phyloP scores from a whole-genome alignment of 495 filamentous ascomycete genomes.

The Annulohypoxylon stygium region DNA sequence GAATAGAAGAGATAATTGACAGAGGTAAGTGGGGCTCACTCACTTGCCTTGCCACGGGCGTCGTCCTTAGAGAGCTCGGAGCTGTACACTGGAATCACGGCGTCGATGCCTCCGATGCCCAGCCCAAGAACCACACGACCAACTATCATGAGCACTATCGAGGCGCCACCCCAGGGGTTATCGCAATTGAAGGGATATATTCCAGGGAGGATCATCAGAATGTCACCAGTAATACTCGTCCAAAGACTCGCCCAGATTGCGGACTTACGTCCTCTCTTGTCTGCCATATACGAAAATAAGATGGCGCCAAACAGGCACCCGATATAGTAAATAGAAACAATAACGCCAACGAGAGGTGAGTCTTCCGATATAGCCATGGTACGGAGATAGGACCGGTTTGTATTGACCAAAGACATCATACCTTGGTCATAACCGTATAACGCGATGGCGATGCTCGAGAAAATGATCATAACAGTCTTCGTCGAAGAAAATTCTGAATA shows the following conservation, averaged over 20 bases:
- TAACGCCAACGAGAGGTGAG: slow-evolving; percentile 65
- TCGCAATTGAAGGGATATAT: slow-evolving; percentile 52
- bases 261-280: slow-evolving; percentile 63
- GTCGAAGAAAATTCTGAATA: slow-evolving; percentile 44
- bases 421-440: slow-evolving; percentile 70
- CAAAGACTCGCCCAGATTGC: slow-evolving; percentile 64
- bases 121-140: slow-evolving; percentile 68
- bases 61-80: slow-evolving; percentile 65
- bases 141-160: slow-evolving; percentile 63
- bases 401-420: slow-evolving; percentile 73
- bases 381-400: slow-evolving; percentile 66
- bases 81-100: slow-evolving; percentile 68
- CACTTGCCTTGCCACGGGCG: slow-evolving; percentile 61
- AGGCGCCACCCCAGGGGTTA: slow-evolving; percentile 51
- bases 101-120: slow-evolving; percentile 69
- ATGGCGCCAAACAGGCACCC: slow-evolving; percentile 67
- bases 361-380: slow-evolving; percentile 66
- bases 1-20: neutral
- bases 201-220: slow-evolving; percentile 68
- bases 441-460: slow-evolving; percentile 69
- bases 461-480: slow-evolving; percentile 62
- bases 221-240: slow-evolving; percentile 63
- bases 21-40: slow-evolving; percentile 3
- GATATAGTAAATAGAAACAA: slow-evolving; percentile 71
- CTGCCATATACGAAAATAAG: slow-evolving; percentile 61